Base-by-base conservation (phyloP, 805 yeast species). In the Schwanniomyces occidentalis region DNA sequence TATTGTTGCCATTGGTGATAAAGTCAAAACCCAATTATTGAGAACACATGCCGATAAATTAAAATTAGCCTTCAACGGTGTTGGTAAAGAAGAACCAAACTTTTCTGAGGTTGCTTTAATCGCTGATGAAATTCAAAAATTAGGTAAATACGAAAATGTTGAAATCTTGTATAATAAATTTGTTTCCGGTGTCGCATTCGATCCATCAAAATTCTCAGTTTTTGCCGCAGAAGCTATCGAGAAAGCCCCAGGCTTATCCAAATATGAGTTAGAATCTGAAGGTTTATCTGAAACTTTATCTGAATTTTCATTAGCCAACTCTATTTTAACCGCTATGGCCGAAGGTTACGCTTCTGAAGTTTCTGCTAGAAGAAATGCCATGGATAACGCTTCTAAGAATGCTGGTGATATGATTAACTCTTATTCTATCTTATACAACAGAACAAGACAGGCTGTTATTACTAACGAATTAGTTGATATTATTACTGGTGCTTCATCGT, bases 391-490 rank as follows among this genome's bases (percentile, higher is more conserved):
- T 46, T 89, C 97, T 53, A 91, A 93, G 93, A 91, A 91, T 65
- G 99, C 99, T 46, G 96, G 95, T 73, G 99, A 93, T 58, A 93
- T 93, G 98, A 93, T 93, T 65, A 81, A 78, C 73, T 84, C 79
- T 63, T 91, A 86, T 85, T 85, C 98, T 52, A 93, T 93, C 69
- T 82, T 93, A 71, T 93, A 93, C 76, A 93, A 93, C 90, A 91
- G 99, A 81, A 85, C 97, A 61, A 88, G 97, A 78, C 99, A 93
- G 80, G 96, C 97, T 52, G 96, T 90, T 63, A 91, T 91, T 62
- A 90, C 98, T 71, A 93, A 93, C 81, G 99, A 93, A 78, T 77
- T 93, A 82, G 99, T 93, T 62, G 99, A 93, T 75, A 93, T 93
- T 62, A 91, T 93, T 69, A 93, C 99, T 58, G 99, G 99, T 89